These are phyloP conservation scores for Wickerhamomyces kurtzmanii DNA, from an alignment of 805 yeast genomes.

Conservation along the genomic window DNA sequence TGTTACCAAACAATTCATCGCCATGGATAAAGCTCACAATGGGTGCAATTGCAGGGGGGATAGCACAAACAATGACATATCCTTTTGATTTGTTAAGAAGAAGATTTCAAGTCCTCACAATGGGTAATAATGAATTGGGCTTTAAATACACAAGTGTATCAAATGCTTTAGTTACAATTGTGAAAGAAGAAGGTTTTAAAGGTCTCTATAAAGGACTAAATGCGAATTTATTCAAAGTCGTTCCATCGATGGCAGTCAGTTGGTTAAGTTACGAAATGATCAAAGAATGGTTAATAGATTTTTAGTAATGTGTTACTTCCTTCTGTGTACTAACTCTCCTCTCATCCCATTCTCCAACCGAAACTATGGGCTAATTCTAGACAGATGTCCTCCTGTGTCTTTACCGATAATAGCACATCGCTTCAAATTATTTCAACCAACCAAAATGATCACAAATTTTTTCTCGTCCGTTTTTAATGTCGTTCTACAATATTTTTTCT, in stretches of 20 bases:
- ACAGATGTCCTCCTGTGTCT: too few species aligned
- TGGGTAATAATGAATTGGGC: conserved; percentile 69
- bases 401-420: too few species aligned
- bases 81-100: conserved; percentile 87
- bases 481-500: too few species aligned
- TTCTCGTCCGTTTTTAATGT: too few species aligned
- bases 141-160: conserved; percentile 69
- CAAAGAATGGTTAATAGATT: conserved; percentile 28
- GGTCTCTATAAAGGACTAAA: conserved; percentile 69
- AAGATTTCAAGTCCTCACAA: conserved; percentile 82
- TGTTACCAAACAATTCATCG: conserved; percentile 24
- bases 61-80: conserved; percentile 84
- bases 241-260: conserved; percentile 93
- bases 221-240: conserved; percentile 81
- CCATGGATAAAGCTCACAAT: conserved; percentile 53
- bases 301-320: too few species aligned
- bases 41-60: conserved; percentile 83
- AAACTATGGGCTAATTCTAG: too few species aligned
- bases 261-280: conserved; percentile 81
- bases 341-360: too few species aligned
- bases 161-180: conserved; percentile 66
- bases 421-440: too few species aligned
- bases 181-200: conserved; percentile 58
- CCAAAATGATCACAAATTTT: too few species aligned
- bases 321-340: too few species aligned